Conservation (phyloP, 352 stramenopile species). For the Globisporangium solare region DNA sequence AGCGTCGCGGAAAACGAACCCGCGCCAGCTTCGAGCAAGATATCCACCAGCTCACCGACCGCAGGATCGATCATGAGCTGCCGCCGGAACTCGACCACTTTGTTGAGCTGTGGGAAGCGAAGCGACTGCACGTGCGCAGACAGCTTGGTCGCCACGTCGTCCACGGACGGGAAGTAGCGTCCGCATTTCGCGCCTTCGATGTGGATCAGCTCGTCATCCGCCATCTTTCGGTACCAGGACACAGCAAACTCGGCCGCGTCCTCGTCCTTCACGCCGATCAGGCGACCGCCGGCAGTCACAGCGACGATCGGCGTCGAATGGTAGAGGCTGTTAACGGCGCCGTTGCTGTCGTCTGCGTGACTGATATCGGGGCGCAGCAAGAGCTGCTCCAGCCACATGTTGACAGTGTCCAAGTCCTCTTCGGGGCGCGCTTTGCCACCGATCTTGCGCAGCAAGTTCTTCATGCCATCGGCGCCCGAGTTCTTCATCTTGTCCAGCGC, state of each 20-base stretch:
- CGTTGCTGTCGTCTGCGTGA: slow-evolving; percentile 1
- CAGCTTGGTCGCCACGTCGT: slow-evolving; percentile 56
- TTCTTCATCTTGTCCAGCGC: slow-evolving; percentile 61
- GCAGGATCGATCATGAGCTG: slow-evolving; percentile 51
- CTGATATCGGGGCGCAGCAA: slow-evolving; percentile 39
- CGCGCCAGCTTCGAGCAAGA: slow-evolving; percentile 58
- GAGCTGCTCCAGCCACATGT: slow-evolving; percentile 55
- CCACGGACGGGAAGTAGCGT: slow-evolving; percentile 64
- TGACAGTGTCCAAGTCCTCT: slow-evolving; percentile 56
- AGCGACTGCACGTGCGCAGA: slow-evolving; percentile 62
- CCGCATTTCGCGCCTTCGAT: slow-evolving; percentile 56
- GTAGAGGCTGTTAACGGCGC: slow-evolving; percentile 18
- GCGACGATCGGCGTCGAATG: slow-evolving; percentile 53
- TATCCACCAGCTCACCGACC: slow-evolving; percentile 65
- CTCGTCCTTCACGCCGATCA: slow-evolving; percentile 56
- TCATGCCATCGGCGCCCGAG: slow-evolving; percentile 53
- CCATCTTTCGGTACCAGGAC: slow-evolving; percentile 65
- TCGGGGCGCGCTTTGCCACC: slow-evolving; percentile 48
- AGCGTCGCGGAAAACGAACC: slow-evolving; percentile 78
- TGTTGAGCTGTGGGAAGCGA: slow-evolving; percentile 52
- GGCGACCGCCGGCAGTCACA: slow-evolving; percentile 40
- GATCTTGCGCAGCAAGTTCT: slow-evolving; percentile 76
- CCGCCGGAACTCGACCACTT: slow-evolving; percentile 46
- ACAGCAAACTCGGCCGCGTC: slow-evolving; percentile 56
- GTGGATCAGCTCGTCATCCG: slow-evolving; percentile 45